Evolutionary conservation across 1,139 yeast genomes (phyloP).

Genomic region (Debaryomyces sp.): DNA sequence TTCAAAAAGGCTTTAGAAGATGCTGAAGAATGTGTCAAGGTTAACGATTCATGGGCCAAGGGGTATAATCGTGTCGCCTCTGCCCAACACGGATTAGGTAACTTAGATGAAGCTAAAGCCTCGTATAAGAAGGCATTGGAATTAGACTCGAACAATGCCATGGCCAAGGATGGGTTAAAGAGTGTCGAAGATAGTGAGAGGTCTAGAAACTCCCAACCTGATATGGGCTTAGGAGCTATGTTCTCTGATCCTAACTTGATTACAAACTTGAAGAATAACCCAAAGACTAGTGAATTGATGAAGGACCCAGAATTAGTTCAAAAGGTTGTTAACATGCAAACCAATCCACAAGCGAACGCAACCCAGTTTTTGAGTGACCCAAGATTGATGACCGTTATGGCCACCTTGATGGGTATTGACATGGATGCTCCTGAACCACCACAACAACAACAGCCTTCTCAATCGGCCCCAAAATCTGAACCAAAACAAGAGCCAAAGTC

Average conservation of each 20-base stretch:
- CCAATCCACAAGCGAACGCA: slow-evolving; percentile 75
- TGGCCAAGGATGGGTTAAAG: slow-evolving; percentile 82
- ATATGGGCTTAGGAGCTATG: slow-evolving; percentile 74
- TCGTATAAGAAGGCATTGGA: slow-evolving; percentile 82
- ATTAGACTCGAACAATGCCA: slow-evolving; percentile 78
- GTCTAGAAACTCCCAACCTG: slow-evolving; percentile 54
- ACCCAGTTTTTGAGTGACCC: slow-evolving; percentile 73
- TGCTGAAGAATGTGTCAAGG: slow-evolving; percentile 78
- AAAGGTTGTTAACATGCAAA: slow-evolving; percentile 65
- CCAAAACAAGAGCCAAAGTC: slow-evolving; percentile 29
- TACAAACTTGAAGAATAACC: slow-evolving; percentile 74
- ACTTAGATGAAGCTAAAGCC: slow-evolving; percentile 67
- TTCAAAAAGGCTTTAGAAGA: slow-evolving; percentile 76
- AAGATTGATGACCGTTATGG: slow-evolving; percentile 86
- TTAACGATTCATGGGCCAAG: slow-evolving; percentile 89
- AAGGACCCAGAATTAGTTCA: slow-evolving; percentile 83
- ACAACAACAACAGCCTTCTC: slow-evolving; percentile 23
- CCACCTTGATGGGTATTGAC: slow-evolving; percentile 83
- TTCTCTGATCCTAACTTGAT: slow-evolving; percentile 82
- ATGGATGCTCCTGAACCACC: slow-evolving; percentile 53
- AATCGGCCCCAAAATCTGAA: slow-evolving; percentile 12
- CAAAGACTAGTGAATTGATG: slow-evolving; percentile 85
- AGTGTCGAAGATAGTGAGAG: slow-evolving; percentile 63
- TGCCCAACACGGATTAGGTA: slow-evolving; percentile 84
- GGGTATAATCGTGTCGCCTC: slow-evolving; percentile 95